A percentile compares a stretch with the other conserved stretches of the same genome.
Conservation (phyloP, 441 rosid genomes). For the Pelargonium fulgidum region DNA sequence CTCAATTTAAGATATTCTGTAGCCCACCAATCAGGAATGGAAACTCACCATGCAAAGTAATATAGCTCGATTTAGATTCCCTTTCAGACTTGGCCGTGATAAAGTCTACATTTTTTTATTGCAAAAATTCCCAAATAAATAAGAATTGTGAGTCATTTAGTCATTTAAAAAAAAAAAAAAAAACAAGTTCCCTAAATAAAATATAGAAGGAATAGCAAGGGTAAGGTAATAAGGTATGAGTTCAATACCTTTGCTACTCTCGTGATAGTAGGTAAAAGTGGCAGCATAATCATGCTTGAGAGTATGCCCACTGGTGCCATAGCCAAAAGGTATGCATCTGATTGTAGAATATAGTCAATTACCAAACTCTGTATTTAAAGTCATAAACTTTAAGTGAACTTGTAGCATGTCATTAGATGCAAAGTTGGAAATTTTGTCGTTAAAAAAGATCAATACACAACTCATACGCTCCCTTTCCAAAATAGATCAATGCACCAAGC, state of each 20-base stretch:
- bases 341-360: neutral
- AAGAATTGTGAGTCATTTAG: neutral
- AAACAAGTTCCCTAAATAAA: neutral
- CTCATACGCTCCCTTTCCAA: too few relatives aligned
- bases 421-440: neutral
- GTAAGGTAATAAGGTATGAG: constrained; percentile 6
- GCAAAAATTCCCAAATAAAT: neutral
- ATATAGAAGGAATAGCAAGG: neutral
- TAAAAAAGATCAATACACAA: neutral
- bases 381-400: neutral
- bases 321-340: constrained; percentile 7
- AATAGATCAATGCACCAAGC: too few relatives aligned
- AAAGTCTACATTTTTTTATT: neutral
- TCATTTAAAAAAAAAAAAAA: neutral
- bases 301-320: constrained; percentile 11
- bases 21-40: neutral
- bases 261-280: constrained; percentile 3
- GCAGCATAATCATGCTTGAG: constrained; percentile 8
- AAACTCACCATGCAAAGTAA: constrained; percentile 9
- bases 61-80: constrained; percentile 1
- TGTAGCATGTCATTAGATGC: neutral
- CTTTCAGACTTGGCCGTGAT: constrained; percentile 1
- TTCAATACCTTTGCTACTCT: constrained; percentile 3
- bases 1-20: neutral
- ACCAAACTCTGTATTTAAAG: neutral